Conservation (phyloP, 2,329 filamentous ascomycete genomes). For the Macrophomina tecta region DNA sequence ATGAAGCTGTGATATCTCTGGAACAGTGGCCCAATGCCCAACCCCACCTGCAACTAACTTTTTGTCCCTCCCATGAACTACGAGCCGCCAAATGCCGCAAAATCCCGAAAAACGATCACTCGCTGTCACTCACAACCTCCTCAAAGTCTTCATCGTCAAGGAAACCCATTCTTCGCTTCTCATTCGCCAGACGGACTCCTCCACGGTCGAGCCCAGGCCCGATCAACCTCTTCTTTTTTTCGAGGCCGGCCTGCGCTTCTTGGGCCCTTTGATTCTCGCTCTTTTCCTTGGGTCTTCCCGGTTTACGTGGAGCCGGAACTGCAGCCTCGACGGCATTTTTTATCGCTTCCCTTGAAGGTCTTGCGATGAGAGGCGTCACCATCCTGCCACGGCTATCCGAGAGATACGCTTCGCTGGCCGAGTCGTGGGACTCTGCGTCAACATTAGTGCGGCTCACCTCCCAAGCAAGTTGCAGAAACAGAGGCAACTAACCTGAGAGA, state of each 20-base stretch:
- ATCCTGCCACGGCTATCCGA: slow-evolving; percentile 2
- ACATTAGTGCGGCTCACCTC: slow-evolving; percentile 7
- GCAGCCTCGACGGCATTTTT: background rate
- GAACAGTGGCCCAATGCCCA: background rate
- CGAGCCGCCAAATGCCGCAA: background rate
- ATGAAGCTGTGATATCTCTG: slow-evolving; percentile 4
- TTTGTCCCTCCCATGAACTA: background rate
- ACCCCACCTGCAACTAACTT: background rate
- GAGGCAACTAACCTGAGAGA: slow-evolving; percentile 54
- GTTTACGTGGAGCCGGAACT: background rate
- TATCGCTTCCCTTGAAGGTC: background rate
- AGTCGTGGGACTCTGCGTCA: slow-evolving; percentile 26
- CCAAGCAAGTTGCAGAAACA: slow-evolving; percentile 1
- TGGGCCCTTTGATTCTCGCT: slow-evolving; percentile 53
- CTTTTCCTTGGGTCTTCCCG: slow-evolving; percentile 33
- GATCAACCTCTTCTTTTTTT: slow-evolving; percentile 56
- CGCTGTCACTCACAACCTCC: slow-evolving; percentile 43
- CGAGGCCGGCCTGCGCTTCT: slow-evolving; percentile 53
- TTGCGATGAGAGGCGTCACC: slow-evolving; percentile 10
- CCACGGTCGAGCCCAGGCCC: slow-evolving; percentile 60
- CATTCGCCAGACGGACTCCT: slow-evolving; percentile 60
- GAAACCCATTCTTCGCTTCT: slow-evolving; percentile 56
- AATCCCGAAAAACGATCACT: background rate
- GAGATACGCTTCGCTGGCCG: slow-evolving; percentile 21
- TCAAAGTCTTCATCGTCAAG: slow-evolving; percentile 59